These are phyloP conservation scores for Tulasnella sp. DNA, from an alignment of 768 basidiomycete genomes.

Conservation along the genomic window DNA sequence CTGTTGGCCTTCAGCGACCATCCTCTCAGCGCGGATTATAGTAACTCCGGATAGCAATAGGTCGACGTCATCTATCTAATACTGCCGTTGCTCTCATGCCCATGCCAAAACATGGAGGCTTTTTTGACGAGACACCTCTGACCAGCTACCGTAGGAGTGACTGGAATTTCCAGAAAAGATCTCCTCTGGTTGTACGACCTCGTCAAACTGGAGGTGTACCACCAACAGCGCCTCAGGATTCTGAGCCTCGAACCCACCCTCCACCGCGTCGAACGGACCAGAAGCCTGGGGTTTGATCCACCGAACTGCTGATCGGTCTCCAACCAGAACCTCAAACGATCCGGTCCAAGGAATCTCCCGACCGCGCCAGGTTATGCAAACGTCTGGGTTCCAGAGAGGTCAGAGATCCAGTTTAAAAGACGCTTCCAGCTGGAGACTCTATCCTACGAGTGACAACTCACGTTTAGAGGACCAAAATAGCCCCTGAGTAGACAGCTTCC, in stretches of 20 bases:
- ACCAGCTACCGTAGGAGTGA: neutral
- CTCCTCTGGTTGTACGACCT: neutral
- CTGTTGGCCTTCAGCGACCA: too few species aligned
- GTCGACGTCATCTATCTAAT: too few species aligned
- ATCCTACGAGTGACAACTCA: neutral
- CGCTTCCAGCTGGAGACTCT: neutral
- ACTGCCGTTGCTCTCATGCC: neutral
- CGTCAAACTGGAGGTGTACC: neutral
- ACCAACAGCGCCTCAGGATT: neutral
- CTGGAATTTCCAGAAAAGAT: neutral
- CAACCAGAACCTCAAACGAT: neutral
- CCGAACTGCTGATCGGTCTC: neutral
- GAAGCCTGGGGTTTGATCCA: neutral
- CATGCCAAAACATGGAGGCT: neutral
- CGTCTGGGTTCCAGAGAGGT: neutral
- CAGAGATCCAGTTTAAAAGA: neutral
- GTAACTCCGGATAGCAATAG: too few species aligned
- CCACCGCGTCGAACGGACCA: neutral
- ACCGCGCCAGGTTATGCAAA: neutral
- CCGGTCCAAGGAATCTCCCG: neutral
- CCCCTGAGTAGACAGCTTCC: neutral
- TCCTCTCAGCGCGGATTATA: too few species aligned
- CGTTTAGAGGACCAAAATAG: neutral
- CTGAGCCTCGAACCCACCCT: neutral
- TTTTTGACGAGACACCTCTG: neutral